These are phyloP conservation scores for Rhodotorula sp. DNA, from an alignment of 1,284 basidiomycete species.

Conservation along the genomic window DNA sequence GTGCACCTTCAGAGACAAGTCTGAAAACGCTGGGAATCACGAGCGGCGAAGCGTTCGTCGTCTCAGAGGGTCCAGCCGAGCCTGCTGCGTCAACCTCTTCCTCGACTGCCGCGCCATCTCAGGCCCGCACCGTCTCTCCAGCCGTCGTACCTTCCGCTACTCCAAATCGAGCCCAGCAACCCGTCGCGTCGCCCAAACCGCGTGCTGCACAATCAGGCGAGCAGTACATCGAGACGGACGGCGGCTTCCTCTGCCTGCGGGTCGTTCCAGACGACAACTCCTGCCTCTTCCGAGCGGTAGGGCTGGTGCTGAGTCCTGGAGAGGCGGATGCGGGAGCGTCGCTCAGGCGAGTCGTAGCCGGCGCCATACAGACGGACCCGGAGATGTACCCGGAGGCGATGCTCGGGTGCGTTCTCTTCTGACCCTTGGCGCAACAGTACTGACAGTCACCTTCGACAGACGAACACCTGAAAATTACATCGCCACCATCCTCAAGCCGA, in stretches of 20 bases:
- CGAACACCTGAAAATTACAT: slow-evolving; percentile 68
- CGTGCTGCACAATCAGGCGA: background rate
- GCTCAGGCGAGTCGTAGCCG: slow-evolving; percentile 66
- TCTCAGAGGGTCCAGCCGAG: slow-evolving; percentile 3
- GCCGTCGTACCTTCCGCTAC: background rate
- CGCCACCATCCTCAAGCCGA: slow-evolving; percentile 68
- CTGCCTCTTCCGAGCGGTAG: slow-evolving; percentile 82
- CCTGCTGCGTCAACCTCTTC: background rate
- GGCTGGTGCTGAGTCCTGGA: slow-evolving; percentile 77
- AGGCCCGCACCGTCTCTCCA: background rate
- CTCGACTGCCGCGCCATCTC: background rate
- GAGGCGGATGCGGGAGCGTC: slow-evolving; percentile 58
- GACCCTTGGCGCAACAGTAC: background rate
- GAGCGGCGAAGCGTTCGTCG: slow-evolving; percentile 30
- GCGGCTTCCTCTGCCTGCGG: slow-evolving; percentile 32
- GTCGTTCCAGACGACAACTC: slow-evolving; percentile 52
- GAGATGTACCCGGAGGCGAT: slow-evolving; percentile 76
- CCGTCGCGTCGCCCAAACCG: background rate
- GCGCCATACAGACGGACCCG: slow-evolving; percentile 68
- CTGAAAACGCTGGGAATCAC: slow-evolving; percentile 13
- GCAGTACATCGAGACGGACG: slow-evolving; percentile 18
- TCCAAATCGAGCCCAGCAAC: background rate
- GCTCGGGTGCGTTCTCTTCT: slow-evolving; percentile 61
- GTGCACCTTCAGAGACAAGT: background rate
- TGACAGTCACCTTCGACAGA: background rate